Evolutionary conservation across 228 moss, liverwort and hornwort genomes (phyloP), one percentile per base, ranked within the genome.

Genomic region (Sphagnum magellanicum): DNA sequence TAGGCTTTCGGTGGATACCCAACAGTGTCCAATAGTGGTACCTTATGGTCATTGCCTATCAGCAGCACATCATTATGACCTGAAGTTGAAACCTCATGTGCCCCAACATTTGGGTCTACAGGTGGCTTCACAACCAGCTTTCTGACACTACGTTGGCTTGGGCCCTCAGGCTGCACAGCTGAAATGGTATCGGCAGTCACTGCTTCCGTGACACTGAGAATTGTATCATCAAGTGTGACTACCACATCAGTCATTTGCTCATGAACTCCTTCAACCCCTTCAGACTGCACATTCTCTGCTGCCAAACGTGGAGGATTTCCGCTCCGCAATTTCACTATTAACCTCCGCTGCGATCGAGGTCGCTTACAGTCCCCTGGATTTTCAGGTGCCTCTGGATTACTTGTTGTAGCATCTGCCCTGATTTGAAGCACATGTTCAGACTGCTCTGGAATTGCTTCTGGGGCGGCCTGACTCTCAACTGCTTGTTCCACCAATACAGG

Each of bases 81-180:
- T 63, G 47, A 50, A 65, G 50, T 50, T 63, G 81, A 73, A 51
- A 58, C 55, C 59, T 74, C 68, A 67, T 83, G 91, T 55, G 85
- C 61, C 53, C 76, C 79, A 65, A 63, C 76, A 6, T 8, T 8
- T 4, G 55, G 9, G 12, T 55, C 74, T 68, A 79, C 70, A 75
- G 97, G 97, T 76, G 84, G 83, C 87, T 83, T 98, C 50, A 98
- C 74, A 52, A 94, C 81, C 68, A 98, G 61, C 71, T 98, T 98
- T 59, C 82, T 81, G 9, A 63, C 53, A 5, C 74, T 75, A 3
- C 70, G 72, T n/a, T 71, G 15, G 59, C 69, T 69, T 50, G 60
- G 69, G 8, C 69, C 69, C 49, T 69, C 69, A n/a, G 12, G n/a
- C 50, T 59, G 60, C 6, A 49, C 6, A 4, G 49, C 48, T 69